Evolutionary conservation across 495 filamentous ascomycete genomes (phyloP).

Genomic region (Hypoxylon subgilvum): DNA sequence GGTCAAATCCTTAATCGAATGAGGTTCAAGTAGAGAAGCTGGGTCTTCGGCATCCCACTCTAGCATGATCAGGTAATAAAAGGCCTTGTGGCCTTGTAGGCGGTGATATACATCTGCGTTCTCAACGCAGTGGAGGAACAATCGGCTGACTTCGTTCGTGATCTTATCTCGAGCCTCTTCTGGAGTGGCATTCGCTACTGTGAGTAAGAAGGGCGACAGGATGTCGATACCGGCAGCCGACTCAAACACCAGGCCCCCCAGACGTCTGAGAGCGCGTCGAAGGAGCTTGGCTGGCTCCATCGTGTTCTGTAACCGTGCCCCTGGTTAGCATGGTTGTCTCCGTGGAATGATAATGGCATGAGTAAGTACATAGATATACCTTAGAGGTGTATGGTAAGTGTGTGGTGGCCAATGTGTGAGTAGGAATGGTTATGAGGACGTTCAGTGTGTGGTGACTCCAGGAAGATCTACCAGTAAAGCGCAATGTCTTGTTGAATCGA

Average conservation of each 20-base stretch:
- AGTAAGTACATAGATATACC: neutral
- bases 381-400: no score
- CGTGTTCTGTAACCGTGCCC: neutral
- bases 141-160: neutral
- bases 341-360: neutral
- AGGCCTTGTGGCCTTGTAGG: constrained; percentile 12
- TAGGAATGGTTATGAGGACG: no score
- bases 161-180: neutral
- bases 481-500: no score
- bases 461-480: no score
- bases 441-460: no score
- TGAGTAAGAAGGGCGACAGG: neutral
- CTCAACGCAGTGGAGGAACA: constrained; percentile 2
- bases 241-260: neutral
- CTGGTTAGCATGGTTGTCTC: neutral
- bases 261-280: neutral
- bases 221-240: neutral
- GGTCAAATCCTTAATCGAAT: constrained; percentile 1
- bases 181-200: neutral
- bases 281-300: neutral
- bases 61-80: constrained; percentile 20
- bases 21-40: constrained; percentile 2
- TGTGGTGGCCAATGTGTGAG: no score
- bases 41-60: constrained; percentile 6
- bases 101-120: constrained; percentile 20